Percentiles rank a stretch among this genome's conserved stretches.
These are phyloP conservation scores for Trypanosoma rangeli DNA, from an alignment of 208 protist species.

Conservation along the genomic window DNA sequence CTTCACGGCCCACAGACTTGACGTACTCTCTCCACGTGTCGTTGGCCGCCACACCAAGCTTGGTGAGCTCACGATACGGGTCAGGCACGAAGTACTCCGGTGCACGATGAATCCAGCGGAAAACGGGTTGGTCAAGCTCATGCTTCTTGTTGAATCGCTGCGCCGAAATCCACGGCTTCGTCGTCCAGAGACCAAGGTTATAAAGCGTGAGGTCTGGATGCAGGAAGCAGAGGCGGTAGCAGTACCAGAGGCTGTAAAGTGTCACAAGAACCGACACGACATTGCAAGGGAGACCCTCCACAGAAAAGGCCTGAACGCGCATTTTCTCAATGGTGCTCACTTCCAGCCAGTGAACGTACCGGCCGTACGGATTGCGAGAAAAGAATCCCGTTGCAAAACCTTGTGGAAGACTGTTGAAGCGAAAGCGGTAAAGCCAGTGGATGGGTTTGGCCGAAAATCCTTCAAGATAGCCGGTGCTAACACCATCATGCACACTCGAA, in stretches of 20 bases:
- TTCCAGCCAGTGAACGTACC: slow-evolving; percentile 88
- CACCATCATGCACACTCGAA: slow-evolving; percentile 66
- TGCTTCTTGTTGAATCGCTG: slow-evolving; percentile 88
- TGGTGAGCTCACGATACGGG: slow-evolving; percentile 64
- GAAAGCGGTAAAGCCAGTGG: slow-evolving; percentile 87
- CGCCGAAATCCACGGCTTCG: slow-evolving; percentile 83
- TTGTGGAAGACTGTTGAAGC: slow-evolving; percentile 74
- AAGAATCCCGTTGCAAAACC: slow-evolving; percentile 74
- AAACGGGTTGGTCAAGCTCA: slow-evolving; percentile 74
- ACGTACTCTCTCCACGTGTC: slow-evolving; percentile 83
- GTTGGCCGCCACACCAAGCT: slow-evolving; percentile 64
- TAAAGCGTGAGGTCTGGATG: slow-evolving; percentile 88
- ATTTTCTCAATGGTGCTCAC: slow-evolving; percentile 86
- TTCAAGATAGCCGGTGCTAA: slow-evolving; percentile 70
- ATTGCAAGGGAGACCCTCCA: slow-evolving; percentile 65
- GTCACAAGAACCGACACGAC: slow-evolving; percentile 44
- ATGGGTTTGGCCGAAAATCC: slow-evolving; percentile 65
- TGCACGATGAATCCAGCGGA: slow-evolving; percentile 81
- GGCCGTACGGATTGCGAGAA: slow-evolving; percentile 79
- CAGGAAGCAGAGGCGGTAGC: slow-evolving; percentile 69
- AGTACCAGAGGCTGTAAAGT: slow-evolving; percentile 68
- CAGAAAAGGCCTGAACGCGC: slow-evolving; percentile 49
- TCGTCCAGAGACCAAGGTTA: slow-evolving; percentile 76
- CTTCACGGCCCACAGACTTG: slow-evolving; percentile 68
- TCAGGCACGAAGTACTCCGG: slow-evolving; percentile 68